Conservation (phyloP, 106 monocot species). For the Dendrobium chrysotoxum region DNA sequence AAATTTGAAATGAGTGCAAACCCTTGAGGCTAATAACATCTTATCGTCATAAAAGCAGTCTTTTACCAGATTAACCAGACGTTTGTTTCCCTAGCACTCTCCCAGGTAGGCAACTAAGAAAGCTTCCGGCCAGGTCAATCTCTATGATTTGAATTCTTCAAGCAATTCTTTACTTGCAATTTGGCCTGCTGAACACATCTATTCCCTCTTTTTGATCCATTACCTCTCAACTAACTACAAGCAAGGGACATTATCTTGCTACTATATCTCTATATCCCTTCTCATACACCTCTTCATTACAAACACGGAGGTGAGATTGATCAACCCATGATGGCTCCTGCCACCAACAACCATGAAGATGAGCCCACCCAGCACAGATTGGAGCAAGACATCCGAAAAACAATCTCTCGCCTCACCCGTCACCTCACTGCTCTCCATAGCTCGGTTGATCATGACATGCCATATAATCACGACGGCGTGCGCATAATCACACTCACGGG, state of each 20-base stretch:
- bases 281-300: neutral
- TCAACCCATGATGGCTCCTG: neutral
- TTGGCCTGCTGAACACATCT: neutral
- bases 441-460: neutral
- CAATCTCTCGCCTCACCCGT: conserved; percentile 6
- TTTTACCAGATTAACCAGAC: too few relatives aligned
- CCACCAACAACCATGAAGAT: neutral
- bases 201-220: neutral
- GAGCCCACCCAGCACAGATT: neutral
- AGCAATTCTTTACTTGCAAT: conserved; percentile 1
- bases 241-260: neutral
- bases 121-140: neutral
- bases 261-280: neutral
- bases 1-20: too few relatives aligned
- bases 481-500: conserved; percentile 14
- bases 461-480: neutral
- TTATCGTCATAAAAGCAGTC: too few relatives aligned
- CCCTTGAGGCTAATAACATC: too few relatives aligned
- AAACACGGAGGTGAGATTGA: neutral
- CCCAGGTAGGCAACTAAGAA: too few relatives aligned
- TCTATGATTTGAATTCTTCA: neutral
- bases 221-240: neutral
- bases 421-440: neutral
- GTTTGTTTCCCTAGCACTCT: too few relatives aligned
- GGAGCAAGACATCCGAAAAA: conserved; percentile 10